Evolutionary conservation across 2,329 filamentous ascomycete species (phyloP).

Genomic region (Fusarium ramigenum): DNA sequence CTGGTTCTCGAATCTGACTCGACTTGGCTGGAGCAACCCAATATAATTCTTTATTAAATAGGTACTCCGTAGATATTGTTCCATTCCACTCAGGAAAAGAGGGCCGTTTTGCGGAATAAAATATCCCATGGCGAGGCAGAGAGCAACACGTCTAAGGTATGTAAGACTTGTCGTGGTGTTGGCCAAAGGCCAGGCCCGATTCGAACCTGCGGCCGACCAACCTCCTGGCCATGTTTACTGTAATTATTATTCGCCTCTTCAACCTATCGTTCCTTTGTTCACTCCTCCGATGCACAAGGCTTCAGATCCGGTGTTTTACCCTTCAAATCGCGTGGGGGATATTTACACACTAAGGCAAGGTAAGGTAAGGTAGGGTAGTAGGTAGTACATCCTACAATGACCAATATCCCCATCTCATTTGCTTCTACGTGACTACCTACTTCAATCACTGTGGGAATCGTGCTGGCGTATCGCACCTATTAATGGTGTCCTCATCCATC

Average conservation of each 20-base stretch:
- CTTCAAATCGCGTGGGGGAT: conserved; percentile 7
- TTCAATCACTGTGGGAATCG: neutral
- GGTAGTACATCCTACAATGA: neutral
- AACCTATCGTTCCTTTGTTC: neutral
- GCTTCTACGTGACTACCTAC: neutral
- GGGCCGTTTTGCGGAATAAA: conserved; percentile 4
- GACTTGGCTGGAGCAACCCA: too few species aligned
- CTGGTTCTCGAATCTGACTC: too few species aligned
- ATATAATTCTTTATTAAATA: neutral
- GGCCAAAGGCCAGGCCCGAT: conserved; percentile 4
- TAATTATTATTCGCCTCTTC: neutral
- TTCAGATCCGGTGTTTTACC: neutral
- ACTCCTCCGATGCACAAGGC: neutral
- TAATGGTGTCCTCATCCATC: neutral
- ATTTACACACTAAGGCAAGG: neutral
- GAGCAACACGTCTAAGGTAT: neutral
- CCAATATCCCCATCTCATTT: neutral
- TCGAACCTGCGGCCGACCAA: conserved; percentile 12
- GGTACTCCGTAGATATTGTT: neutral
- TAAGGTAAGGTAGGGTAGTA: neutral
- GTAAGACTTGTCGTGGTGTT: conserved; percentile 6
- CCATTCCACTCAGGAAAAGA: neutral
- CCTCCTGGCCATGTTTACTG: neutral
- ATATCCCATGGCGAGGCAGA: neutral
- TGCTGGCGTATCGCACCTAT: neutral